Evolutionary conservation across 2,329 filamentous ascomycete species (phyloP).

Genomic region (Apiospora rasikravindrae): DNA sequence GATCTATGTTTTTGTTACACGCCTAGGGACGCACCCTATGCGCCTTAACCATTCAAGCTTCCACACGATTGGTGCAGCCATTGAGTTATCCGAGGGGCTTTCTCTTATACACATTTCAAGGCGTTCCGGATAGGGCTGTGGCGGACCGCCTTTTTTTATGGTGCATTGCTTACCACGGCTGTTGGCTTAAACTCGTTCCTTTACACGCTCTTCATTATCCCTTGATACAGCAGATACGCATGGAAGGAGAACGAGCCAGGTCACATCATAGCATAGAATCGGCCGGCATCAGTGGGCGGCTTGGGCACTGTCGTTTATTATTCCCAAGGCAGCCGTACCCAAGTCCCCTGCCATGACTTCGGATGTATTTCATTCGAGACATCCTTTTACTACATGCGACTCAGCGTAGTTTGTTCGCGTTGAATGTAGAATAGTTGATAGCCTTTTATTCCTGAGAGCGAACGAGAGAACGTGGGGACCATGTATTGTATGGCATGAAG

Average conservation of each 20-base stretch:
- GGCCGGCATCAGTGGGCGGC: neutral
- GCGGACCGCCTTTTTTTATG: neutral
- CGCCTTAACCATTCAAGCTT: neutral
- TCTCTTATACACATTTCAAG: neutral
- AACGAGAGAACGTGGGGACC: neutral
- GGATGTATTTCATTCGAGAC: neutral
- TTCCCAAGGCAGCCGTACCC: neutral
- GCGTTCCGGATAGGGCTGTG: neutral
- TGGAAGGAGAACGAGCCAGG: neutral
- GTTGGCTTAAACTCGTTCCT: neutral
- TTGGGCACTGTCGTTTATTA: neutral
- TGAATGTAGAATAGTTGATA: neutral
- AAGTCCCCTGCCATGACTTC: neutral
- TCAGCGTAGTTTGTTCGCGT: neutral
- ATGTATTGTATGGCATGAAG: constrained; percentile 1
- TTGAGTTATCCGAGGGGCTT: neutral
- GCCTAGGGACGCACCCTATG: neutral
- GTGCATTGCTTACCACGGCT: neutral
- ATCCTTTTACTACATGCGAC: neutral
- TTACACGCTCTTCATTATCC: neutral
- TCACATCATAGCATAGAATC: neutral
- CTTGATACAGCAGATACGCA: neutral
- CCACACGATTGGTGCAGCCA: neutral
- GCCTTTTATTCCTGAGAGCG: neutral
- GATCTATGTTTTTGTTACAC: neutral